Base-by-base conservation (phyloP, 345 rosid species). In the Acer negundo region DNA sequence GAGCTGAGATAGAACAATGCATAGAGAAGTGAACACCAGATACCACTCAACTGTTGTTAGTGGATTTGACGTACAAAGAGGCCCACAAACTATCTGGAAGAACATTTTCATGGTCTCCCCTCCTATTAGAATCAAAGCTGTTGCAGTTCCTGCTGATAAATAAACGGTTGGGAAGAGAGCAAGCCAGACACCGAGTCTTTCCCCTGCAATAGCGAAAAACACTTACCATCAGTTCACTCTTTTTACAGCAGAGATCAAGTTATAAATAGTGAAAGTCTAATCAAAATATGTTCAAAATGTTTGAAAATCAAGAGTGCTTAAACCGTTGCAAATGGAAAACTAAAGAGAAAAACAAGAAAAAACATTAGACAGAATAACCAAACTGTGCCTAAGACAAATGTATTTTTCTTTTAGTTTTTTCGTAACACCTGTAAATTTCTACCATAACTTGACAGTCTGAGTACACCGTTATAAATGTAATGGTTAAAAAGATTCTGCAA, bases 71-170 rank as follows among this genome's bases (percentile, higher is more conserved):
- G 94, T 80, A 70, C 99, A 95, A 0, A 88, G 81, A 15, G 99
- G 98, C 17, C 97, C 99, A 6, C 98, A 95, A 72, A 95, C 99
- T 83, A 88, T 91, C 68, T 93, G 96, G 76, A 95, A 95, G 74
- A 95, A 95, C 9, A 93, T 90, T 80, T 95, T 95, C 99, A 93
- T 87, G 17, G 98, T 93, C 82, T 95, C 96, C 70, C 98, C 99
- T 86, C 99, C 98, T 7, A 95, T 82, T 62, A 95, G 90, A 85
- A 95, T 92, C 81, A 93, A 76, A 15, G 99, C 94, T 17, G 98
- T 95, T 17, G 97, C 99, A 8, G 99, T 93, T 85, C 99, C 98
- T 69, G 98, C 98, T 74, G 98, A 95, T 78, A 93, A 76, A 80
- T 95, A 95, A 72, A 93, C 98, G 1, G 99, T 95, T 0, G 99